Evolutionary conservation across 1,139 yeast genomes (phyloP), one percentile per base, ranked within the genome.

Genomic region (Nakaseomyces sp.): DNA sequence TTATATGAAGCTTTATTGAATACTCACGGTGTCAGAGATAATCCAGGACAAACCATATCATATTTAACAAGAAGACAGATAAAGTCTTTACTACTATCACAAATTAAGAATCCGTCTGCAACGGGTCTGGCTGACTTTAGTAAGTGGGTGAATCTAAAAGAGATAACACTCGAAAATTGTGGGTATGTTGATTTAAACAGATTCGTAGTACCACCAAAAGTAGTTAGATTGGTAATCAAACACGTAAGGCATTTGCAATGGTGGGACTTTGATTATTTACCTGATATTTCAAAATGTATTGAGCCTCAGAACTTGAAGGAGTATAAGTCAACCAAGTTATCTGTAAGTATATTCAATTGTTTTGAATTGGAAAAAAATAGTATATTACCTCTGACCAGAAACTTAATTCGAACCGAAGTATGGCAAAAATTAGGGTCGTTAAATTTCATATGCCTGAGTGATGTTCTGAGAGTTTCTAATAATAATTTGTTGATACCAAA

Each of bases 211-310:
- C 65, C 65, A 15, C 32, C 29, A 6, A 46, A 32, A 8, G 56
- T 60, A 28, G 41, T 44, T 18, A 38, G 44, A 12, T 38, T 61
- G 26, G 44, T 43, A 2, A 41, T 60, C 5, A 46, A 45, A 16
- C 46, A 54, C 15, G 38, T 50, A 1, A 36, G 40, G 2, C 41
- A 33, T 3, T 13, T 60, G 13, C 46, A 17, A 16, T 61, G 65
- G 65, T 61, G 63, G 63, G 45, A 51, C 15, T 36, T 51, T 29
- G 94, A 83, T 17, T 19, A 5, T 8, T 8, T 19, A 12, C 6
- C 17, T 6, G 36, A 17, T 5, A 10, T 32, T 18, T 18, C 18
- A 10, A 7, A 29, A 10, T 29, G 12, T 13, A 13, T 15, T 7
- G 15, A 9, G 9, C 10, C 32, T 5, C 18, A 29, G 18, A 15